Base-by-base conservation (phyloP, 805 yeast genomes). In the Metschnikowia koreensis region DNA sequence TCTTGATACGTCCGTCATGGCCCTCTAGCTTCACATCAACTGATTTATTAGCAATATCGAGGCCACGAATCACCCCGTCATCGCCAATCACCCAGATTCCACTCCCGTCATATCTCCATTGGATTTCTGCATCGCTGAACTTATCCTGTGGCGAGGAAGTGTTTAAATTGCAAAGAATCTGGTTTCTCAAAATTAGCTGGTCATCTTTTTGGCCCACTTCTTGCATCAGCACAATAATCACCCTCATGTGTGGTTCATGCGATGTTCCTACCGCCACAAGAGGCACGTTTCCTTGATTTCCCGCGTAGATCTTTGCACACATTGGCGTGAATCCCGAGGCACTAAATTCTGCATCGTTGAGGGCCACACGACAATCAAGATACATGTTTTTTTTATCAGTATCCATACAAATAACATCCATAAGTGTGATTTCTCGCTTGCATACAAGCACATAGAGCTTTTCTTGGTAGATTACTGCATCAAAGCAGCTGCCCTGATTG, bases 191-290 rank as follows among this genome's bases (percentile, higher is more conserved):
- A 22, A 48, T 40, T 10, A 13, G 9, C 26, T 26, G 22, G 22
- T 38, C 38, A 36, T 42, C 46, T 6, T 29, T 38, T 10, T 26
- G 44, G 27, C 46, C 53, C 22, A 38, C 46, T 27, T 60, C 63
- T 1, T 83, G 81, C n/a, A 83, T 54, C 31, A 71, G 64, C 0
- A 83, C 74, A 0, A 87, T 65, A 1, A 89, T 76, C 11, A 87
- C 57, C 57, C 96, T 67, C 88, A 87, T 81, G 60, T 75, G 86
- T 4, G 97, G 97, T 12, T 80, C 77, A 60, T 89, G 93, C 1
- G 91, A 83, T 0, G 97, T 89, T 0, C 84, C 89, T 7, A 87
- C 77, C 0, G 85, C 82, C 13, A 86, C 61, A 26, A 74, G 56
- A 0, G 73, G 70, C 1, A 58, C 56, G 3, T 37, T 38, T n/a